Evolutionary conservation across 306 rosid genomes (phyloP).

Genomic region (Adenanthera pavonina): DNA sequence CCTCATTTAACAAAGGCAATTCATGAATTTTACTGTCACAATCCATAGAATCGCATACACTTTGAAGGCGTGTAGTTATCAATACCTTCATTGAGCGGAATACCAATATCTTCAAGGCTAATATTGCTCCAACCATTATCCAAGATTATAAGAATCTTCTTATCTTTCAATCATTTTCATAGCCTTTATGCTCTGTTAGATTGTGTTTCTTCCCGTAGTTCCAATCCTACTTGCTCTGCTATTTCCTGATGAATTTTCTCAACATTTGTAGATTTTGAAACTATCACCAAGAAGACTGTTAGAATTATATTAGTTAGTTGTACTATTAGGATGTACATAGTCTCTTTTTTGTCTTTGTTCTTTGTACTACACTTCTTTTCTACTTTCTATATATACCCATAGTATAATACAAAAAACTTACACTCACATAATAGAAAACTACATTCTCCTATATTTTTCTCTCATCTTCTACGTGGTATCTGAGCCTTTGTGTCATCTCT

Average conservation of each 20-base stretch:
- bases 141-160: neutral
- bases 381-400: too few species aligned
- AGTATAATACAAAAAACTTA: too few species aligned
- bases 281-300: neutral
- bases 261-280: neutral
- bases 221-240: neutral
- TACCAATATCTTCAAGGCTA: neutral
- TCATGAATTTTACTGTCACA: neutral
- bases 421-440: too few species aligned
- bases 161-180: too few species aligned
- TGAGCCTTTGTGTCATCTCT: too few species aligned
- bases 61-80: neutral
- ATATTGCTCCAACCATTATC: neutral
- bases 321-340: too few species aligned
- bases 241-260: neutral
- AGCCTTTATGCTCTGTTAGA: too few species aligned
- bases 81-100: neutral
- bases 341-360: too few species aligned
- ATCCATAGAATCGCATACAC: neutral
- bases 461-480: too few species aligned
- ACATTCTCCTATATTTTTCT: too few species aligned
- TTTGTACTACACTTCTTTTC: too few species aligned
- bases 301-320: too few species aligned
- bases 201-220: fast-evolving
- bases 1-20: neutral